phyloP scores from a whole-genome alignment of 305 asterid genomes.

The Vinca major region DNA sequence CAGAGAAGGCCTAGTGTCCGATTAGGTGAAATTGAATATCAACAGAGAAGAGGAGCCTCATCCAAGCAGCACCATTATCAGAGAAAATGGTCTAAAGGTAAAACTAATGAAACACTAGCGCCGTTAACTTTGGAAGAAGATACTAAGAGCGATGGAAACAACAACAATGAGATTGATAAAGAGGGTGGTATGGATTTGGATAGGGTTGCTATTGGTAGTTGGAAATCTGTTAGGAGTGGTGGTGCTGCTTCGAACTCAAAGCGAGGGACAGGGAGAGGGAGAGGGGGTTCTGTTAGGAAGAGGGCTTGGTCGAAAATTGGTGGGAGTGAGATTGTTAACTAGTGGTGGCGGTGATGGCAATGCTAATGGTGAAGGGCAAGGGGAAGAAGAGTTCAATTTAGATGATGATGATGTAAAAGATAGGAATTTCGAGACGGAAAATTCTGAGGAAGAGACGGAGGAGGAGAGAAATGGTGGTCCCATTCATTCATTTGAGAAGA shows the following conservation, averaged over 20 bases:
- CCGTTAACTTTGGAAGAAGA: background rate
- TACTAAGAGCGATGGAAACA: slow-evolving; percentile 18
- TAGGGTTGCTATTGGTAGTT: slow-evolving; percentile 44
- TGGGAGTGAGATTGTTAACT: slow-evolving; percentile 16
- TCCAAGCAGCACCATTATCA: slow-evolving; percentile 33
- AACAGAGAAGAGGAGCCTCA: slow-evolving; percentile 15
- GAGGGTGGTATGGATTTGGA: slow-evolving; percentile 21
- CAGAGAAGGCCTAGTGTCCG: slow-evolving; percentile 96
- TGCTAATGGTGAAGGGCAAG: slow-evolving; percentile 17
- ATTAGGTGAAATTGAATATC: slow-evolving; percentile 78
- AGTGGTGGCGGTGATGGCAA: too few species aligned
- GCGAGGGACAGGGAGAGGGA: slow-evolving; percentile 7
- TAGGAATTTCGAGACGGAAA: slow-evolving; percentile 44
- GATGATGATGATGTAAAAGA: slow-evolving; percentile 20
- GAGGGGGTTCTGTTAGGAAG: slow-evolving; percentile 33
- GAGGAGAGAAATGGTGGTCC: slow-evolving; percentile 42
- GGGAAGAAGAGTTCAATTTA: slow-evolving; percentile 28
- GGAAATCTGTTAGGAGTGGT: slow-evolving; percentile 33
- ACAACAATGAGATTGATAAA: too few species aligned
- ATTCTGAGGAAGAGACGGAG: slow-evolving; percentile 32
- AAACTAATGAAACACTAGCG: slow-evolving; percentile 24
- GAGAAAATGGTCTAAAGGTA: slow-evolving; percentile 11
- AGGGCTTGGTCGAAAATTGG: slow-evolving; percentile 38
- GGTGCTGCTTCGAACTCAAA: slow-evolving; percentile 20
- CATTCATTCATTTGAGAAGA: slow-evolving; percentile 43